phyloP scores from a whole-genome alignment of 331 rosid species.

The Pyrus hybrid region DNA sequence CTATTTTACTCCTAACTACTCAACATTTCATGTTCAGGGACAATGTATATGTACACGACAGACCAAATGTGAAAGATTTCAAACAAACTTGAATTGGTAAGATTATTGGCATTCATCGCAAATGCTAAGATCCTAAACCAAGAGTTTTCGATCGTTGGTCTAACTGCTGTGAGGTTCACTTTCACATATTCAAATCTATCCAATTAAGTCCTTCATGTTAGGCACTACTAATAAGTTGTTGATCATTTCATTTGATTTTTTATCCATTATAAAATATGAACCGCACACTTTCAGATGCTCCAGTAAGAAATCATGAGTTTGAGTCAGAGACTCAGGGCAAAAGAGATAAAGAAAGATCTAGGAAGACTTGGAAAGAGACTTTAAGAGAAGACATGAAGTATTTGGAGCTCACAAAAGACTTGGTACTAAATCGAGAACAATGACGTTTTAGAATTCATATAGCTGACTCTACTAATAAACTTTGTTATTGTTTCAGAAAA shows the following conservation, averaged over 20 bases:
- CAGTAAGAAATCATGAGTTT: accelerated
- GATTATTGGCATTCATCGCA: neutral
- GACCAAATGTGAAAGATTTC: neutral
- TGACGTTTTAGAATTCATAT: no score
- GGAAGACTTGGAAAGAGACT: neutral
- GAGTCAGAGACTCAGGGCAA: no score
- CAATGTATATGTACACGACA: no score
- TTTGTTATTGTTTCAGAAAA: no score
- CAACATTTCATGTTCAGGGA: neutral
- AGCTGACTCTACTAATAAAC: no score
- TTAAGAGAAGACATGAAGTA: neutral
- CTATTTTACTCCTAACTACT: neutral
- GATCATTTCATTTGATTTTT: neutral
- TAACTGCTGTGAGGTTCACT: no score
- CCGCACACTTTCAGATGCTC: accelerated
- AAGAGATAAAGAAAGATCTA: accelerated
- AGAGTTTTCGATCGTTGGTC: neutral
- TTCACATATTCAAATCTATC: no score
- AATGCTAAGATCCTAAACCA: neutral
- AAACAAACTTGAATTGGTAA: neutral
- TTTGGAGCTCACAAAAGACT: accelerated
- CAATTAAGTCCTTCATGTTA: neutral
- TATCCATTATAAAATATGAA: no score
- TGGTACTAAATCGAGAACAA: accelerated
- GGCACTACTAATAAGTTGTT: neutral